phyloP scores from a whole-genome alignment of 2,329 filamentous ascomycete genomes.

The Pseudophaeomoniella oleicola region DNA sequence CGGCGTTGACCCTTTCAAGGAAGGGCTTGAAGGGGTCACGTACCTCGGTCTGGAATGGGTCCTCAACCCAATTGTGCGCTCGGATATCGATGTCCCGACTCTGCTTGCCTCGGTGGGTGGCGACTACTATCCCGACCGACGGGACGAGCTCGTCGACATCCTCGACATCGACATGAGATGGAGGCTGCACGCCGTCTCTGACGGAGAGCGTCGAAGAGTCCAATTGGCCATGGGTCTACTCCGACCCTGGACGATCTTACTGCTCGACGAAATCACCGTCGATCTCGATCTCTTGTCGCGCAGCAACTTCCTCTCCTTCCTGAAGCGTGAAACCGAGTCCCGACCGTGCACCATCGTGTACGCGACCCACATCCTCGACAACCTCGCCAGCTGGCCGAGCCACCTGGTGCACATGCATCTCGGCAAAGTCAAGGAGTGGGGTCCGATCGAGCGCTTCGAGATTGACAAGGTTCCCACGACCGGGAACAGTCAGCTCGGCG shows the following conservation, averaged over 20 bases:
- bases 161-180: slow-evolving; percentile 84
- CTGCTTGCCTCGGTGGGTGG: slow-evolving; percentile 77
- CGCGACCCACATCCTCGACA: slow-evolving; percentile 93
- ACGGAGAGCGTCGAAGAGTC: slow-evolving; percentile 80
- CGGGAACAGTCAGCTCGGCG: slow-evolving; percentile 73
- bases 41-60: slow-evolving; percentile 98
- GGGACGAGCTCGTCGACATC: slow-evolving; percentile 75
- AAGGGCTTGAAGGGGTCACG: slow-evolving; percentile 81
- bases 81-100: slow-evolving; percentile 81
- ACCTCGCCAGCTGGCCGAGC: slow-evolving; percentile 85
- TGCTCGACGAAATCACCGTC: slow-evolving; percentile 94
- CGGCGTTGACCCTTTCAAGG: slow-evolving; percentile 81
- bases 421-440: slow-evolving; percentile 78
- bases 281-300: slow-evolving; percentile 81
- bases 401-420: slow-evolving; percentile 93
- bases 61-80: slow-evolving; percentile 87
- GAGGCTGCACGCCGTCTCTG: slow-evolving; percentile 92
- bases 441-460: slow-evolving; percentile 56
- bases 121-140: slow-evolving; percentile 61
- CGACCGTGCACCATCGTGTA: slow-evolving; percentile 87
- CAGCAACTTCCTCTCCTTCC: slow-evolving; percentile 69
- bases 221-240: slow-evolving; percentile 93
- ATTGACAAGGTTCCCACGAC: slow-evolving; percentile 31
- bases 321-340: slow-evolving; percentile 72
- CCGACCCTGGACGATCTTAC: slow-evolving; percentile 76